phyloP scores from a whole-genome alignment of 108 stramenopile genomes.

The Discostella stelligeroides region DNA sequence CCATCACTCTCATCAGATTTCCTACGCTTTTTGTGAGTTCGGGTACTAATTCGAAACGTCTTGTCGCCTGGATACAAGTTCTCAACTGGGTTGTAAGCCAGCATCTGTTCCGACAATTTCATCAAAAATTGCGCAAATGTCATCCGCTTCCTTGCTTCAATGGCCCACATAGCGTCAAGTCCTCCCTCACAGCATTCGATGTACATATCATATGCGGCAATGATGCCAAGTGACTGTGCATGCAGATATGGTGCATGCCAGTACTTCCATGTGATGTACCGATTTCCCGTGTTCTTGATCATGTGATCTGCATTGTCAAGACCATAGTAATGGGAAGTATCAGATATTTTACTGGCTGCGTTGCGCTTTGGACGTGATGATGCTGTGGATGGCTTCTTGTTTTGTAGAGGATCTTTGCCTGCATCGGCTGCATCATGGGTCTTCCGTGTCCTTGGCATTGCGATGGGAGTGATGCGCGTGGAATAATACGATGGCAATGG shows the following conservation, averaged over 20 bases:
- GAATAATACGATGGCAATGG: too few species aligned
- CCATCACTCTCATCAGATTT: too few species aligned
- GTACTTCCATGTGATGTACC: too few species aligned
- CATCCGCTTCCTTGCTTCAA: too few species aligned
- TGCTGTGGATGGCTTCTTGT: too few species aligned
- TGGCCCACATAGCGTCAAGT: constrained; percentile 5
- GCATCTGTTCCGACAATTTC: background rate
- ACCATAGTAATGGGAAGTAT: constrained; percentile 11
- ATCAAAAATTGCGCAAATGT: background rate
- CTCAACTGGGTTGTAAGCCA: background rate
- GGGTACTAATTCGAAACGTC: background rate
- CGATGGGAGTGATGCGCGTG: too few species aligned
- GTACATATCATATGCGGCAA: constrained; percentile 14
- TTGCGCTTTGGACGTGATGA: too few species aligned
- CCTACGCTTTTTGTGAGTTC: background rate
- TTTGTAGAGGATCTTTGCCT: too few species aligned
- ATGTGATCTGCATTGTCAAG: constrained; percentile 17
- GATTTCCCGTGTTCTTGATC: background rate
- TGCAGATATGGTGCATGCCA: constrained; percentile 22
- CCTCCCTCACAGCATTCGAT: constrained; percentile 9
- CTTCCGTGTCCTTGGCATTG: too few species aligned
- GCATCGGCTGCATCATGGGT: too few species aligned
- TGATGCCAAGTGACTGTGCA: constrained; percentile 11
- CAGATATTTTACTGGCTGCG: too few species aligned
- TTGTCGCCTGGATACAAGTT: background rate